Evolutionary conservation across 2,329 filamentous ascomycete genomes (phyloP), one percentile per base, ranked within the genome.

Genomic region (Oidium heveae): DNA sequence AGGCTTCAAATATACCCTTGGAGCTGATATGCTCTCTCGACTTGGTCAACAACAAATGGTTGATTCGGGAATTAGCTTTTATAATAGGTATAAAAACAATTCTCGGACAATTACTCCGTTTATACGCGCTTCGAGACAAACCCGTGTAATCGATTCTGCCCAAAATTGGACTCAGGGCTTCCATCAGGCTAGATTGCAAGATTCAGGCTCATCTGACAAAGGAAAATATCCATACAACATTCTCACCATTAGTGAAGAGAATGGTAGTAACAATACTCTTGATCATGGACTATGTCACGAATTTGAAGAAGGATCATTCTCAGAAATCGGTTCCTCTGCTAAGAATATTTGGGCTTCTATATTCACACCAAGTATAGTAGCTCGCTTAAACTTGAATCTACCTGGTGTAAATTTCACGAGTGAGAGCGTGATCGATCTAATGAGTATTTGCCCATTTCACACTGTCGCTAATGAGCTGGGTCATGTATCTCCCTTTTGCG

Each of bases 401-500:
- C 74, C 73, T 0, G 82, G 83, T 2, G 79, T 76, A 5, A 77
- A 82, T 57, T 66, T 94, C 44, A 76, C 74, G 2, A 63, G 71
- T 13, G 63, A 69, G 0, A 79, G 89, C 36, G 76, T 79, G 0
- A 70, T 87, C 55, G 75, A 74, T 56, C 65, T 95, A 36, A 94
- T 95, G 86, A 86, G 94, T 61, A 71, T 94, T 57, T 95, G 88
- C 63, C 81, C 88, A 0, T 94, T 86, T 68, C 75, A 82, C 60
- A 89, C 85, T 0, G 78, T 94, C n/a, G 78, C 81, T 9, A 71
- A 76, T 6, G 63, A 67, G 0, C 68, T 73, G 2, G 74, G 70
- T 4, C 72, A 67, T 4, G 65, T 82, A 10, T 86, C 86, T 0
- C 69, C 71, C 0, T 93, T 94, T 68, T 95, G 88, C 67, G 64